Evolutionary conservation across 352 stramenopile species (phyloP), one percentile per base, ranked within the genome.

Genomic region (Phytophthora quininea): DNA sequence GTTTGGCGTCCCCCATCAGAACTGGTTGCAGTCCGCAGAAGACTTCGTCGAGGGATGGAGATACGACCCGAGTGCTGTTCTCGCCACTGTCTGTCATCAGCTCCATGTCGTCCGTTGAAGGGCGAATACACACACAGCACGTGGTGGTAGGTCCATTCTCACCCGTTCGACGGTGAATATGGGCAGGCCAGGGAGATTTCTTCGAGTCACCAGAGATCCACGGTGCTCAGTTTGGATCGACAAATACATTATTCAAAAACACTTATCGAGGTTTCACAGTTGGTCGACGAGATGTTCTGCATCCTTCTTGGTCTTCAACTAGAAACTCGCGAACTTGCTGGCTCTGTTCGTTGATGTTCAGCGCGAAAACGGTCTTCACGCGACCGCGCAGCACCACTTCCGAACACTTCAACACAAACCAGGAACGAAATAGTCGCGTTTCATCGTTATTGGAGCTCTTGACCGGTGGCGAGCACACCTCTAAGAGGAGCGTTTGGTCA

Each of bases 1-100:
- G 69, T 31, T 45, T 76, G 19, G 33, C 67, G 2, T 76, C 69
- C 19, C 69, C 69, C 2, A 73, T 73, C 29, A 52, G 51, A 57
- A 76, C 54, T 5, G 69, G 54, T 9, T 76, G 69, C 54, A 73
- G 69, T 61, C 64, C 64, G 42, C 64, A 56, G 14, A 72, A 68
- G 29, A 9, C 10, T 27, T 49, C 43, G 3, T 29, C 33, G 31
- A 65, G 19, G 45, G 58, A 45, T 19, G 31, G 53, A 11, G 37
- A 71, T 40, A 48, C 42, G 49, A 42, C 54, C n/a, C 43, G 38
- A 19, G 51, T 67, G 29, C 37, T 31, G 19, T 32, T 50, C 5
- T 67, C 64, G 12, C 64, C 58, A 40, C 42, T 71, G 9, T 12
- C 31, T 6, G 38, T 57, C n/a, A 27, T 33, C 11, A 35, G 30